These are phyloP conservation scores for Kurtzmaniella natalensis DNA, from an alignment of 1,139 yeast genomes.

Conservation along the genomic window DNA sequence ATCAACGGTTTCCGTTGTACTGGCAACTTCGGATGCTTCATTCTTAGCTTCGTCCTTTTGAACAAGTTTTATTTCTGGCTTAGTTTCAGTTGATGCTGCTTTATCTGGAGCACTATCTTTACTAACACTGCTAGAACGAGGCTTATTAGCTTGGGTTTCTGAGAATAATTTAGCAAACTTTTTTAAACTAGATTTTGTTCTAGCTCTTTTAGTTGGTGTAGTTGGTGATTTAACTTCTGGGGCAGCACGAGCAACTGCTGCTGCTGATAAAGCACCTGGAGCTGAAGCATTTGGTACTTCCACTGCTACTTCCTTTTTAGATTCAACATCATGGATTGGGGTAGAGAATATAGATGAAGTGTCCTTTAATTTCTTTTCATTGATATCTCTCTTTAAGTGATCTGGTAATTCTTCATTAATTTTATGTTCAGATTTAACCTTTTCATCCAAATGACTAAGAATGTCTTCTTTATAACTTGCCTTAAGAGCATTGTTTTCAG, in stretches of 20 bases:
- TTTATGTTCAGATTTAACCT: slow-evolving; percentile 38
- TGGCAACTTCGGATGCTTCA: slow-evolving; percentile 6
- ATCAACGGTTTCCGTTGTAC: slow-evolving; percentile 18
- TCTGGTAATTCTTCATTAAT: slow-evolving; percentile 51
- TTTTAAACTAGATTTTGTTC: not conserved
- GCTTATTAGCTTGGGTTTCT: slow-evolving; percentile 2
- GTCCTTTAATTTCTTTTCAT: slow-evolving; percentile 38
- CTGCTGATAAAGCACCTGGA: slow-evolving; percentile 1
- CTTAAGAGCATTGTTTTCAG: slow-evolving; percentile 26
- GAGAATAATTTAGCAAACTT: slow-evolving; percentile 1
- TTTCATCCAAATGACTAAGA: slow-evolving; percentile 25
- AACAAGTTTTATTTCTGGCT: not conserved
- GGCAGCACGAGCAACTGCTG: slow-evolving; percentile 5
- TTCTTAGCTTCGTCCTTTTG: slow-evolving; percentile 3
- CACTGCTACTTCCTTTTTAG: slow-evolving; percentile 14
- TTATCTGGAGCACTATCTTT: slow-evolving; percentile 3
- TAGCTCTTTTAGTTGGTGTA: slow-evolving; percentile 1
- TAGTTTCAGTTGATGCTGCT: not conserved
- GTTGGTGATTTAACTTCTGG: not conserved
- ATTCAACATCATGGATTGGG: slow-evolving; percentile 16
- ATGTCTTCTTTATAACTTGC: slow-evolving; percentile 31
- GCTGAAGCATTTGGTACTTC: slow-evolving; percentile 15
- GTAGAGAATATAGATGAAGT: slow-evolving; percentile 37
- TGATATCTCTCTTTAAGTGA: slow-evolving; percentile 42
- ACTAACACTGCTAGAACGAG: too few relatives aligned